Percentiles rank a stretch among this genome's conserved stretches.
Evolutionary conservation across 1,139 yeast genomes (phyloP).

Genomic region (Yamadazyma friedrichii): DNA sequence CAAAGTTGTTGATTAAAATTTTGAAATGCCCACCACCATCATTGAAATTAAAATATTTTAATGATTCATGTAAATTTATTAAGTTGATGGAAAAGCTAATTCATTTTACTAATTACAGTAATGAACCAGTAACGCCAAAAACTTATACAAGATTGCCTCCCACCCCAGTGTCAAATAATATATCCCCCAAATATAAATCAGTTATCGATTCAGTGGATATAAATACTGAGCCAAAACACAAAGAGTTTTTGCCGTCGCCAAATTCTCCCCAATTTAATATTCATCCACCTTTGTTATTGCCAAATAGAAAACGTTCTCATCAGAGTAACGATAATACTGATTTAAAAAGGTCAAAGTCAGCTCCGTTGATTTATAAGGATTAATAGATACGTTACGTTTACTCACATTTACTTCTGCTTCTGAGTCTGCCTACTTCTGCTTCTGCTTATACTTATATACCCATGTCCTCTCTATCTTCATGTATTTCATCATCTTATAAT

Average conservation of each 20-base stretch:
- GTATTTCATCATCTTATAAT: too few relatives aligned
- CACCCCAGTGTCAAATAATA: slow-evolving; percentile 20
- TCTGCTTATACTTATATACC: not conserved
- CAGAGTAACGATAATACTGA: slow-evolving; percentile 10
- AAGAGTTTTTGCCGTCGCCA: slow-evolving; percentile 18
- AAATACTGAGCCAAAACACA: not conserved
- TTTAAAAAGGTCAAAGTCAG: slow-evolving; percentile 25
- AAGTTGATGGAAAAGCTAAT: slow-evolving; percentile 38
- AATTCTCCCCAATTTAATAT: slow-evolving; percentile 14
- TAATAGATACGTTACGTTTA: not conserved
- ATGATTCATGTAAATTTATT: slow-evolving; percentile 35
- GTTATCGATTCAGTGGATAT: slow-evolving; percentile 6
- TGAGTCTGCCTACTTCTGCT: not conserved
- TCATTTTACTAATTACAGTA: slow-evolving; percentile 27
- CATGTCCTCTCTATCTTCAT: too few relatives aligned
- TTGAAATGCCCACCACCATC: slow-evolving; percentile 48
- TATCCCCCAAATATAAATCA: slow-evolving; percentile 16
- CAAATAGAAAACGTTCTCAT: slow-evolving; percentile 13
- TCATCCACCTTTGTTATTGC: slow-evolving; percentile 19
- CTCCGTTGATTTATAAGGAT: slow-evolving; percentile 16
- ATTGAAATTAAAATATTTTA: slow-evolving; percentile 41
- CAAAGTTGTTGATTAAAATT: slow-evolving; percentile 32
- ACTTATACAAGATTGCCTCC: slow-evolving; percentile 17
- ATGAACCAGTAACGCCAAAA: slow-evolving; percentile 23
- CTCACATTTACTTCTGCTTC: not conserved